phyloP scores from a whole-genome alignment of 208 protist species.

The Phytomonas sp. region DNA sequence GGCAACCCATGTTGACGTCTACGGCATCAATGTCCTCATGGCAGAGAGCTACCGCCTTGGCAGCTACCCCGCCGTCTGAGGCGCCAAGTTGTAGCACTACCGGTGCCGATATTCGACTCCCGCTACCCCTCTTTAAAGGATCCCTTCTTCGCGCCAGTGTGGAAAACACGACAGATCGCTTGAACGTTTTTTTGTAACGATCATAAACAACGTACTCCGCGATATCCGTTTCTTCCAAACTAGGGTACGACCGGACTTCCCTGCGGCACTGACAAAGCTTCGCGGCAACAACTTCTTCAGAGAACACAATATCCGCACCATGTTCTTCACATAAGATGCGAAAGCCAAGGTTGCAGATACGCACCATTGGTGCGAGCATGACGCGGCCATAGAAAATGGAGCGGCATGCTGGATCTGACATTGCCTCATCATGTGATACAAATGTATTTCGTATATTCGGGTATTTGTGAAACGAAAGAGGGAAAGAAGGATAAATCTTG shows the following conservation, averaged over 20 bases:
- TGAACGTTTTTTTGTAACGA: conserved; percentile 57
- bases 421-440: neutral
- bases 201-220: conserved; percentile 87
- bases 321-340: conserved; percentile 84
- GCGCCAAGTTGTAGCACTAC: conserved; percentile 94
- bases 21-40: conserved; percentile 92
- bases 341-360: conserved; percentile 88
- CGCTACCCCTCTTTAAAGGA: neutral
- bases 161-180: conserved; percentile 51
- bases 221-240: conserved; percentile 18
- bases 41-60: conserved; percentile 77
- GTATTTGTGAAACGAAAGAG: conserved; percentile 10
- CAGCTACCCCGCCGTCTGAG: conserved; percentile 46
- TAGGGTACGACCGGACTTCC: conserved; percentile 50
- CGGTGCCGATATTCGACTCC: conserved; percentile 16
- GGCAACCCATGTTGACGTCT: conserved; percentile 99
- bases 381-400: conserved; percentile 61
- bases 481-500: conserved; percentile 5
- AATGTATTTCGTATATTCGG: conserved; percentile 1
- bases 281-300: conserved; percentile 95
- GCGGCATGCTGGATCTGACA: conserved; percentile 4
- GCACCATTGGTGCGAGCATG: conserved; percentile 95
- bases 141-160: conserved; percentile 6
- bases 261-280: conserved; percentile 70
- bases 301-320: conserved; percentile 96